A percentile compares a stretch with the other conserved stretches of the same genome.
phyloP scores from a whole-genome alignment of 2,329 filamentous ascomycete species.

The Colletotrichum sp. region DNA sequence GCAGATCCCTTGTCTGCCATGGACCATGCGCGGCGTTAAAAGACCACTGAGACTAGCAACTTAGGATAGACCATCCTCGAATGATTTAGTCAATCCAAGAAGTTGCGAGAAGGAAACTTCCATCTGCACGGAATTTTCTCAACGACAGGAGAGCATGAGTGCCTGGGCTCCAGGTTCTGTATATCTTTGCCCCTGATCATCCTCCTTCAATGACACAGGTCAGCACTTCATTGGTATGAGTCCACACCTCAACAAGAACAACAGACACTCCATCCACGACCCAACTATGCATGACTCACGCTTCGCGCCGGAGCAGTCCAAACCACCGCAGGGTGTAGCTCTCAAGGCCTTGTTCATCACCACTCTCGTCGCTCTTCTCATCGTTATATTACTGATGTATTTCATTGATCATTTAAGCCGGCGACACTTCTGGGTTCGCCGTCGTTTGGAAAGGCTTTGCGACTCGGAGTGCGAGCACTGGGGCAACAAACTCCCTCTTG shows the following conservation, averaged over 20 bases:
- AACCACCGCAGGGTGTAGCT: background rate
- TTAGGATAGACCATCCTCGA: background rate
- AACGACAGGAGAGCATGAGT: background rate
- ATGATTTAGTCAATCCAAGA: background rate
- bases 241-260: accelerated
- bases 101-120: background rate
- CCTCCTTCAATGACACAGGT: background rate
- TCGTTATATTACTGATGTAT: background rate
- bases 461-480: background rate
- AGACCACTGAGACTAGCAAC: background rate
- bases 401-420: background rate
- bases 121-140: background rate
- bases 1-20: background rate
- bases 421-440: background rate
- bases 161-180: accelerated
- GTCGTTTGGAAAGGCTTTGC: background rate
- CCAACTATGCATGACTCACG: background rate
- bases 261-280: accelerated
- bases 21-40: background rate
- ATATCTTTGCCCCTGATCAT: background rate
- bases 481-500: background rate
- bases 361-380: background rate
- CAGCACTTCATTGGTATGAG: background rate
- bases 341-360: background rate
- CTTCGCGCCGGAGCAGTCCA: background rate